Conservation (phyloP, 345 rosid species). For the Cardamine resedifolia region DNA sequence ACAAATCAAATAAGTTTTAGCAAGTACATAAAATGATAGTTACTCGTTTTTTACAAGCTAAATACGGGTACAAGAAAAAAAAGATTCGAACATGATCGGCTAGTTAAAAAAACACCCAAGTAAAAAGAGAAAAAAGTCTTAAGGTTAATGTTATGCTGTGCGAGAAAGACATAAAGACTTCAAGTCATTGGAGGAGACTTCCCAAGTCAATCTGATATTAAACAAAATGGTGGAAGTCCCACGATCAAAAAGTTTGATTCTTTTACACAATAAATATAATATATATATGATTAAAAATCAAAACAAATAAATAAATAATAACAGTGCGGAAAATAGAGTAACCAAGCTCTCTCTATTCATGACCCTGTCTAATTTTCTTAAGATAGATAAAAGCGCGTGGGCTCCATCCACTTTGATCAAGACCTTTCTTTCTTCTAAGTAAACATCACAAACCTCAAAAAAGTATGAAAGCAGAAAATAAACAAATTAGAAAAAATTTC, state of each 20-base stretch:
- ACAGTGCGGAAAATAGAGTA: not conserved
- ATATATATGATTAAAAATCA: not conserved
- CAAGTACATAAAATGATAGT: too few relatives aligned
- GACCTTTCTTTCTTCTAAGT: constrained; percentile 9
- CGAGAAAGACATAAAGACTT: not conserved
- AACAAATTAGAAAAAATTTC: not conserved
- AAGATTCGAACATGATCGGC: not conserved
- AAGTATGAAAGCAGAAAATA: constrained; percentile 3
- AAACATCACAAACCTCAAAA: constrained; percentile 24
- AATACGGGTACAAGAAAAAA: too few relatives aligned
- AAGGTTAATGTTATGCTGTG: not conserved
- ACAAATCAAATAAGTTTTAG: too few relatives aligned
- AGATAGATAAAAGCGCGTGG: constrained; percentile 39
- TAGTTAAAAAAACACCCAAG: not conserved
- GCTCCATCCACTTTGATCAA: constrained; percentile 37
- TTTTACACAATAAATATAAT: constrained; percentile 5
- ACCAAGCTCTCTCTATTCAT: not conserved
- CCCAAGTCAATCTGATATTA: constrained; percentile 21
- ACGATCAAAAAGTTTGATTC: constrained; percentile 22
- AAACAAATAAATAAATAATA: not conserved
- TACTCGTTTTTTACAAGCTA: too few relatives aligned
- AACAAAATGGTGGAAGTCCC: constrained; percentile 28
- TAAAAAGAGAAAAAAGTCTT: not conserved
- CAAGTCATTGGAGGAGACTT: constrained; percentile 37
- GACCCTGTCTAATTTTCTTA: constrained; percentile 13